Base-by-base conservation (phyloP, 495 filamentous ascomycete genomes). In the Penicillium coffeae region DNA sequence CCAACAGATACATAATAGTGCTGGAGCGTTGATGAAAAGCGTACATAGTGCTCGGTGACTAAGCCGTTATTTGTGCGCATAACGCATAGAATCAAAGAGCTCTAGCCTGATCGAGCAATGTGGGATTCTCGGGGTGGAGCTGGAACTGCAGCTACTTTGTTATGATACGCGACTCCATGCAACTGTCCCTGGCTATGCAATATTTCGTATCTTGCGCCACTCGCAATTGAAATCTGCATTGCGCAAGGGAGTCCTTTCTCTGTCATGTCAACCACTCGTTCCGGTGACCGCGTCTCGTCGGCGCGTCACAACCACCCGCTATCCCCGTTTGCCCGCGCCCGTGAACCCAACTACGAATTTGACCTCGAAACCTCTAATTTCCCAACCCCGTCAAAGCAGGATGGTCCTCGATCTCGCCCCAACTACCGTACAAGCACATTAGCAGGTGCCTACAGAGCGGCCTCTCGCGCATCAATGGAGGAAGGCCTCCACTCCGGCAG, bases 271-370 rank as follows among this genome's bases (percentile, higher is more conserved):
- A 51, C 40, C 21, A 49, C 51, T 44, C 50, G 39, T 42, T 41
- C 14, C 25, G 51, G n/a, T n/a, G n/a, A 58, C 22, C 52, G 48
- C 27, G 45, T 50, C 12, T 50, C 51, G 15, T 53, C 49, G 14
- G 54, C 70, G 64, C 61, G 58, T 49, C 51, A 59, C 41, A 48
- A 62, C 49, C 42, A 62, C 8, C 55, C 64, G 45, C 55, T 42
- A 32, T 73, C 69, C 16, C 64, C 70, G 46, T 69, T 70, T 48
- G 59, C 56, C 46, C 65, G 60, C 58, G 66, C 70, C 14, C 57
- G 56, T 21, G 56, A 62, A 22, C 34, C 54, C 30, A 56, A 54
- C 53, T 56, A 60, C 40, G 47, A 56, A 41, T 57, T 66, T 50
- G 52, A 64, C 33, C 51, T 64, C 34, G 59, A 71, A 44, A 41